Evolutionary conservation across 2,329 filamentous ascomycete species (phyloP).

Genomic region (Xylaria sp.): DNA sequence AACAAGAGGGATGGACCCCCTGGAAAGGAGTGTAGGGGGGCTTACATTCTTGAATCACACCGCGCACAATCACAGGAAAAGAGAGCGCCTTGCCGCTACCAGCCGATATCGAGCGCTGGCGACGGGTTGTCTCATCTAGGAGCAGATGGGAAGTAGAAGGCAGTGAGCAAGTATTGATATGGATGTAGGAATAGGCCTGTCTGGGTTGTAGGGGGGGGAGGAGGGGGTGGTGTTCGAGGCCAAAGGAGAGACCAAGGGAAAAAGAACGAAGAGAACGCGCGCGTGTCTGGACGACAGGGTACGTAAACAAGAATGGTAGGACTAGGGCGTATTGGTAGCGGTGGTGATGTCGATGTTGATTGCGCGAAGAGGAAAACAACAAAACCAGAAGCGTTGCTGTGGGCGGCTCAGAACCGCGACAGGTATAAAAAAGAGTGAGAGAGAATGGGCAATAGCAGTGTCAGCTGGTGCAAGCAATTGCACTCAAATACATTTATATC

Average conservation of each 20-base stretch:
- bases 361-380: constrained; percentile 20
- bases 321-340: neutral
- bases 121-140: neutral
- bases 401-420: neutral
- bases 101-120: neutral
- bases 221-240: constrained; percentile 7
- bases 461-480: constrained; percentile 1
- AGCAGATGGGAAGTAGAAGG: neutral
- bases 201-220: constrained; percentile 18
- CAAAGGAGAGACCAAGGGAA: constrained; percentile 32
- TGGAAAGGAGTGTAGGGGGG: neutral
- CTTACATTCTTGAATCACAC: constrained; percentile 16
- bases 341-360: constrained; percentile 4
- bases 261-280: constrained; percentile 29
- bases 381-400: constrained; percentile 10
- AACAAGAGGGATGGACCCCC: constrained; percentile 16
- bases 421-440: neutral
- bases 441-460: constrained; percentile 8
- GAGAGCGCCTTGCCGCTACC: neutral
- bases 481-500: constrained; percentile 3
- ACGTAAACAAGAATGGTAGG: constrained; percentile 13
- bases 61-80: neutral
- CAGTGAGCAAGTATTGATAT: constrained; percentile 17
- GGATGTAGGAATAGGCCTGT: constrained; percentile 28
- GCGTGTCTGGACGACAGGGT: constrained; percentile 28